Base-by-base conservation (phyloP, 164 flowering plant genomes). In the Platanus orientalis region DNA sequence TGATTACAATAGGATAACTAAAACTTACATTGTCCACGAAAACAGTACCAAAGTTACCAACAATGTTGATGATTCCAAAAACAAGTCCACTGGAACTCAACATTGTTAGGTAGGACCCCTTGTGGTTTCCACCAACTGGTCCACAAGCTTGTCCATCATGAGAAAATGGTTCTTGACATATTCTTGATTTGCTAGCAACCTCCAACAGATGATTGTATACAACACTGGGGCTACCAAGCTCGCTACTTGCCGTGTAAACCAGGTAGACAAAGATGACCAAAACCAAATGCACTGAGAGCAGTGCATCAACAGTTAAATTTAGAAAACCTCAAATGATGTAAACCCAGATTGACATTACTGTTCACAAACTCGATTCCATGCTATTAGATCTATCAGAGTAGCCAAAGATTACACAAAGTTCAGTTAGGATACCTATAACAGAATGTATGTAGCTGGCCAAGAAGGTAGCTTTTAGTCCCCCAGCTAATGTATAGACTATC, bases 391-490 rank as follows among this genome's bases (percentile, higher is more conserved):
- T 42, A 13, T 42, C 14, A 16, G 4, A 42, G 16, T 42, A 2
- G 17, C 32, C 21, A 47, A 23, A 42, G 27, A 16, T 39, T 13
- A 32, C 10, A n/a, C 21, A 40, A 19, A 0, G 47, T 25, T 17
- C 24, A 48, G n/a, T n/a, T n/a, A n/a, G 61, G 20, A 16, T 78
- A 90, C 98, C 98, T 63, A 93, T 80, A 30, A 84, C 96, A 47
- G 98, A 93, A 78, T 93, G 98, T 62, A 90, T 86, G 61, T 90
- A 93, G 76, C 98, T 93, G 20, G 98, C 98, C 68, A 93, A 78
- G 77, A 93, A 93, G 67, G 97, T 93, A 73, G 98, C 98, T 73
- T 93, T 93, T 17, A 93, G 78, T 58, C 97, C 98, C 67, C 98
- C 98, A 7, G 98, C 97, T 55, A 90, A 71, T 3, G 98, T 93